Conservation (phyloP, 1,284 basidiomycete species). For the Retiboletus flavoniger region DNA sequence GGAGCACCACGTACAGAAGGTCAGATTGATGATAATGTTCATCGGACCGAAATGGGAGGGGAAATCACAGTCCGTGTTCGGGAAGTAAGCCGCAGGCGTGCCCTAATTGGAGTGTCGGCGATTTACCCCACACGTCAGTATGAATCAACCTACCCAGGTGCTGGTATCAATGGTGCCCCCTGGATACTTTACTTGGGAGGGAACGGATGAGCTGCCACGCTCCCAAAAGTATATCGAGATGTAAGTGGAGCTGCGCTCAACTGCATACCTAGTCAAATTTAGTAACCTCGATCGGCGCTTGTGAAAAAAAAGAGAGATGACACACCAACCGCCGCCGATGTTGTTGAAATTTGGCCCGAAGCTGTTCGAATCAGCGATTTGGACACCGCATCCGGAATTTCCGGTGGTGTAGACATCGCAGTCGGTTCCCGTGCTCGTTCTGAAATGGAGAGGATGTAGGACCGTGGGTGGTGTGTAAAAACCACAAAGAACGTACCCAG, state of each 20-base stretch:
- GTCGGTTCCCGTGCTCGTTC: slow-evolving; percentile 40
- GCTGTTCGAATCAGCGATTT: slow-evolving; percentile 42
- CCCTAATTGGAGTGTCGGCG: slow-evolving; percentile 13
- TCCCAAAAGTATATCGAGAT: slow-evolving; percentile 30
- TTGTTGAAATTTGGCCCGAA: slow-evolving; percentile 63
- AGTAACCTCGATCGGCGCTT: not conserved
- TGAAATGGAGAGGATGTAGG: slow-evolving; percentile 19
- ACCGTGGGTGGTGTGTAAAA: not conserved
- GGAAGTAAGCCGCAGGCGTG: slow-evolving; percentile 22
- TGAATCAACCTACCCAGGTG: slow-evolving; percentile 20
- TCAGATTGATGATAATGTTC: slow-evolving; percentile 26
- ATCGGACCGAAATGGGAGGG: slow-evolving; percentile 20
- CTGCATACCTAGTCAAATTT: slow-evolving; percentile 23
- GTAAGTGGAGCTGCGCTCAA: slow-evolving; percentile 18
- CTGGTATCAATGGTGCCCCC: slow-evolving; percentile 20
- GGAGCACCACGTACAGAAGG: slow-evolving; percentile 27
- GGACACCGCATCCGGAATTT: slow-evolving; percentile 67
- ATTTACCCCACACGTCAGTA: not conserved
- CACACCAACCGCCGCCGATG: slow-evolving; percentile 58
- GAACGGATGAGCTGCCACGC: slow-evolving; percentile 17
- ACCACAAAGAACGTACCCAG: slow-evolving; percentile 41
- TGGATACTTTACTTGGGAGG: slow-evolving; percentile 15
- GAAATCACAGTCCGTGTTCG: slow-evolving; percentile 19
- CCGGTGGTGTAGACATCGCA: slow-evolving; percentile 56
- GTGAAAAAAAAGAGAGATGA: not conserved